These are phyloP conservation scores for Tulasnella sp. DNA, from an alignment of 768 basidiomycete genomes.

Conservation along the genomic window DNA sequence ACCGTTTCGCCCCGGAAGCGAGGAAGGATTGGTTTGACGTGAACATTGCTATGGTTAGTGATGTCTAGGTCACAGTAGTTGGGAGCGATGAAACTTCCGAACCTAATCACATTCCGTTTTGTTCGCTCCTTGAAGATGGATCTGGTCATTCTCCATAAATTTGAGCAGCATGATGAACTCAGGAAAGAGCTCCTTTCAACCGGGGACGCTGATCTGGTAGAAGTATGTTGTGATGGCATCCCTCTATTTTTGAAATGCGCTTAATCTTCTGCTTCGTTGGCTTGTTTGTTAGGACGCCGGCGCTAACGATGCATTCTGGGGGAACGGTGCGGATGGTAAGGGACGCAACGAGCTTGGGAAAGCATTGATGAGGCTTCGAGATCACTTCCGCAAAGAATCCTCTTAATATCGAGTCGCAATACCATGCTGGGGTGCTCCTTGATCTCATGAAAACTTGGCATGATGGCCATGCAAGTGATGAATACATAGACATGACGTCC, in stretches of 20 bases:
- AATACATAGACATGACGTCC: too few relatives aligned
- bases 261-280: not conserved
- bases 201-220: conserved; percentile 18
- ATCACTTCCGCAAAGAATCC: not conserved
- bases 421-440: too few relatives aligned
- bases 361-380: conserved; percentile 27
- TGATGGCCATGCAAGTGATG: too few relatives aligned
- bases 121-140: conserved; percentile 17
- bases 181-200: conserved; percentile 16
- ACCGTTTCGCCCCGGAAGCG: conserved; percentile 4
- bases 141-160: conserved; percentile 16
- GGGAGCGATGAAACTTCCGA: too few relatives aligned
- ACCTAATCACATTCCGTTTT: too few relatives aligned
- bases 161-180: conserved; percentile 18
- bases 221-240: conserved; percentile 10
- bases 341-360: conserved; percentile 21
- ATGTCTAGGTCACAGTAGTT: not conserved
- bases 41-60: conserved; percentile 15
- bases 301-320: conserved; percentile 17
- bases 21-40: conserved; percentile 16
- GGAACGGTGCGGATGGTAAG: conserved; percentile 14
- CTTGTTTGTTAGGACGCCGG: conserved; percentile 2
- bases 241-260: not conserved
- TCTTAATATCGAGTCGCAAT: too few relatives aligned
- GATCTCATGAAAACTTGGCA: too few relatives aligned